Conservation (phyloP, 345 rosid genomes). For the Garcia nutans region DNA sequence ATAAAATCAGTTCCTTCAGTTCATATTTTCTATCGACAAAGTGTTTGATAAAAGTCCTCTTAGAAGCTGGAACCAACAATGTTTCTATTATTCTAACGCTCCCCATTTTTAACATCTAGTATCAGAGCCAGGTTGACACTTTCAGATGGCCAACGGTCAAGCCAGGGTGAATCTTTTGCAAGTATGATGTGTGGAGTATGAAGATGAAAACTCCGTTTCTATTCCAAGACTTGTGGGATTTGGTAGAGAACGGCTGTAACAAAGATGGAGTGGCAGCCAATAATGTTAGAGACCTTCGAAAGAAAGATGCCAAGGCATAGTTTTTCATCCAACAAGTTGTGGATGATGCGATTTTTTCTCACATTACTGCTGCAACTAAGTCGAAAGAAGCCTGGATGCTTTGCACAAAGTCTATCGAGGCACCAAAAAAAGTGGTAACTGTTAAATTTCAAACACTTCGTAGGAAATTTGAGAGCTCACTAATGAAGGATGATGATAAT, state of each 20-base stretch:
- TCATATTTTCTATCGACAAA: too few species aligned
- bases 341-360: not conserved
- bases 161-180: too few species aligned
- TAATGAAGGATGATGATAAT: not conserved
- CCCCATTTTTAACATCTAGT: too few species aligned
- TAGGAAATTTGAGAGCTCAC: not conserved
- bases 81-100: too few species aligned
- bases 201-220: not conserved
- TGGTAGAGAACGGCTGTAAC: not conserved
- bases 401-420: not conserved
- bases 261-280: too few species aligned
- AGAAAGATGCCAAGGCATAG: not conserved
- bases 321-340: not conserved
- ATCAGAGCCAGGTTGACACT: too few species aligned
- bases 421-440: not conserved
- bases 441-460: not conserved
- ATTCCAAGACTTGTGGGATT: not conserved
- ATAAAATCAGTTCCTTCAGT: too few species aligned
- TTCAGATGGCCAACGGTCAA: too few species aligned
- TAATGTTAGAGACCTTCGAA: not conserved
- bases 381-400: not conserved
- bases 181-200: too few species aligned
- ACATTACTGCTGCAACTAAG: not conserved
- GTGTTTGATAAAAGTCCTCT: too few species aligned
- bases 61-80: too few species aligned